Percentiles rank a stretch among this genome's conserved stretches.
Conservation (phyloP, 768 basidiomycete genomes). For the Daedaleopsis sinensis region DNA sequence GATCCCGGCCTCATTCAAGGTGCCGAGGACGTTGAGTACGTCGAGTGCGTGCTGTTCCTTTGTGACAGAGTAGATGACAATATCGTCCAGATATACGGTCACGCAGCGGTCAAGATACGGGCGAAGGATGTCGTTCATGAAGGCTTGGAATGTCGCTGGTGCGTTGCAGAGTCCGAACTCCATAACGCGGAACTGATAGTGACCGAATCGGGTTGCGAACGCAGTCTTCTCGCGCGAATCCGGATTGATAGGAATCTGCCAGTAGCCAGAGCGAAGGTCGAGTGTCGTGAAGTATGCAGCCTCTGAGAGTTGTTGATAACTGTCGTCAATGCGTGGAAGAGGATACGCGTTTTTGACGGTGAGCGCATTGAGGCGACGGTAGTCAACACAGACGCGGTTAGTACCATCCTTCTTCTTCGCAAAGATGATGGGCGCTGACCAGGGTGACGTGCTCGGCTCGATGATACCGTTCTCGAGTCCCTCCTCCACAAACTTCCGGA, state of each 20-base stretch:
- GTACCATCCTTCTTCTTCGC: conserved; percentile 43
- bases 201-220: conserved; percentile 42
- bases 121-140: conserved; percentile 33
- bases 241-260: conserved; percentile 36
- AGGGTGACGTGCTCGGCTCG: conserved; percentile 43
- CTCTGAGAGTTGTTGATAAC: conserved; percentile 28
- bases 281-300: conserved; percentile 34
- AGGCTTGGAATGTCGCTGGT: conserved; percentile 43
- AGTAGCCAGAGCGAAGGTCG: conserved; percentile 44
- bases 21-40: conserved; percentile 25
- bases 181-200: conserved; percentile 45
- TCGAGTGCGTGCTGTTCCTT: not conserved
- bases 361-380: conserved; percentile 31
- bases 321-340: conserved; percentile 23
- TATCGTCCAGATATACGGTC: conserved; percentile 11
- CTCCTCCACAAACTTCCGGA: conserved; percentile 16
- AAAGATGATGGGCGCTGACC: conserved; percentile 33
- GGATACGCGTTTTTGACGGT: conserved; percentile 29
- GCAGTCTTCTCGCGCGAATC: conserved; percentile 38
- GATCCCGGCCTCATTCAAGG: not conserved
- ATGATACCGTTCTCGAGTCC: conserved; percentile 38
- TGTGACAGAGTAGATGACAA: conserved; percentile 16
- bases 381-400: conserved; percentile 40
- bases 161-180: conserved; percentile 37
- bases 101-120: conserved; percentile 1